These are phyloP conservation scores for Daldinia caldariorum DNA, from an alignment of 495 filamentous ascomycete genomes.

Conservation along the genomic window DNA sequence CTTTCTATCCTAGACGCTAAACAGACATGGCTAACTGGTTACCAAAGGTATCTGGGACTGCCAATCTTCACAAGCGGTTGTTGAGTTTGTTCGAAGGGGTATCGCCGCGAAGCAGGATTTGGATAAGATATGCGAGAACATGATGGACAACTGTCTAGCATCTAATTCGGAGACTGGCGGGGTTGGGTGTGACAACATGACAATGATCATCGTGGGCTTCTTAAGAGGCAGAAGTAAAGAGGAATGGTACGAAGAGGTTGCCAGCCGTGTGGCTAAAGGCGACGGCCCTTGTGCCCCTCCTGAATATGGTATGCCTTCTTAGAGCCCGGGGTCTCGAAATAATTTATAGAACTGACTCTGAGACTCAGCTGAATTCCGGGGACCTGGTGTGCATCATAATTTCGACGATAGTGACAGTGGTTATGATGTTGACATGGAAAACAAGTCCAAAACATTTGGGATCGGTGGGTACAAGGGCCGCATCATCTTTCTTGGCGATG, in stretches of 20 bases:
- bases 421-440: constrained; percentile 84
- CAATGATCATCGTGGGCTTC: constrained; percentile 90
- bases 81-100: constrained; percentile 95
- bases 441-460: constrained; percentile 58
- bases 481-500: constrained; percentile 94
- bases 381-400: constrained; percentile 87
- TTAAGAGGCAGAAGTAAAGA: constrained; percentile 92
- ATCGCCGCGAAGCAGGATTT: constrained; percentile 96
- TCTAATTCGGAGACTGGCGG: constrained; percentile 97
- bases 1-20: not conserved
- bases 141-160: constrained; percentile 99
- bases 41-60: constrained; percentile 96
- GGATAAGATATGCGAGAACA: constrained; percentile 95
- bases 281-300: constrained; percentile 98
- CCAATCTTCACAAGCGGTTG: constrained; percentile 94
- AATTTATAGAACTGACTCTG: constrained; percentile 49
- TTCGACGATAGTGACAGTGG: constrained; percentile 93
- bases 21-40: constrained; percentile 46
- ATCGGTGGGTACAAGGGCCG: constrained; percentile 75
- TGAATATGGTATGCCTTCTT: constrained; percentile 90
- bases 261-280: constrained; percentile 91
- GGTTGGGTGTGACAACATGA: constrained; percentile 99
- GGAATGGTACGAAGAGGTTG: constrained; percentile 97
- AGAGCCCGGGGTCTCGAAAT: constrained; percentile 59
- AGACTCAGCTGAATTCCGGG: constrained; percentile 89